Conservation (phyloP, 345 rosid genomes). For the Citrus reticulata region DNA sequence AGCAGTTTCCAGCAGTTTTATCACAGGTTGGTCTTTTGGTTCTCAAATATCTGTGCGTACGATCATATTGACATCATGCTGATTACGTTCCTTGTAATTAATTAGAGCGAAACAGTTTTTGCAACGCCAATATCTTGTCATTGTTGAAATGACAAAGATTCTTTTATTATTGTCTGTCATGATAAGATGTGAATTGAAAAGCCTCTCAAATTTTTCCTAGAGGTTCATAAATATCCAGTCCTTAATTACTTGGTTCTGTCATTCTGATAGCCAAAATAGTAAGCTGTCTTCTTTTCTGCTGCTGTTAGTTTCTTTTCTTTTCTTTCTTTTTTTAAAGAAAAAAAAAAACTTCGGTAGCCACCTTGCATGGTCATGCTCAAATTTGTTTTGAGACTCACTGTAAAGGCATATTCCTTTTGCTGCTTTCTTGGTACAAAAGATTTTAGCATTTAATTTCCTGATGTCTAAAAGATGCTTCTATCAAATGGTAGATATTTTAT, state of each 20-base stretch:
- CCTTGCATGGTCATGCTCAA: neutral
- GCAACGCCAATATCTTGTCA: neutral
- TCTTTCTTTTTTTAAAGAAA: neutral
- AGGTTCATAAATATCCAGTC: neutral
- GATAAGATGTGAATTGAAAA: neutral
- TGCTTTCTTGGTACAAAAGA: neutral
- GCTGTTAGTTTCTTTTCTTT: neutral
- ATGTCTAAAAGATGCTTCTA: neutral
- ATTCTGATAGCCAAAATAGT: neutral
- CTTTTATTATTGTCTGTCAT: no score
- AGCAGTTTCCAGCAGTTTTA: constrained; percentile 77
- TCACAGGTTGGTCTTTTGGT: constrained; percentile 58
- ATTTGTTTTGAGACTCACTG: neutral
- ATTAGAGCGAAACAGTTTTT: neutral
- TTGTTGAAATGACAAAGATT: neutral
- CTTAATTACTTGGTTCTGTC: neutral
- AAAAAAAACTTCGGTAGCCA: neutral
- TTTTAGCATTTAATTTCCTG: neutral
- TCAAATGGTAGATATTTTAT: neutral
- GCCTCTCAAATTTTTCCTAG: neutral
- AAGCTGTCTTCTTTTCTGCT: neutral
- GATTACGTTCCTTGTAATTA: neutral
- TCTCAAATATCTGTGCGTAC: neutral
- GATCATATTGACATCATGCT: neutral
- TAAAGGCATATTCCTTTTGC: neutral